Percentiles rank a stretch among this genome's conserved stretches.
phyloP scores from a whole-genome alignment of 441 rosid species.

The Corymbia calophylla region DNA sequence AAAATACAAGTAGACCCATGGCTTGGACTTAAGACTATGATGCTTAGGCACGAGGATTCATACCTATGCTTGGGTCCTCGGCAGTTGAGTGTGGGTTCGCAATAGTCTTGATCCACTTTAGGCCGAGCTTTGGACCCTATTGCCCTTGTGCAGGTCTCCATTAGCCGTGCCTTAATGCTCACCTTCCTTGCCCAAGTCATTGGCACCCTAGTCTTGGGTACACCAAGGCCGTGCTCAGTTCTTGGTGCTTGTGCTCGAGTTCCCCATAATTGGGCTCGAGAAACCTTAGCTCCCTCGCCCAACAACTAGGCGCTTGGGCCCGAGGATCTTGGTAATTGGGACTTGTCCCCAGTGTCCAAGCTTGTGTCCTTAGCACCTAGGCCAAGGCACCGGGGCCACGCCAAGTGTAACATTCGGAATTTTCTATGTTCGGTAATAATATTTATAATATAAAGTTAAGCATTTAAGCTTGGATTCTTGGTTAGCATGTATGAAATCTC shows the following conservation, averaged over 20 bases:
- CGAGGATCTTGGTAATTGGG: not conserved
- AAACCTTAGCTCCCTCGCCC: not conserved
- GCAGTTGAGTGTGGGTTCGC: rapidly evolving
- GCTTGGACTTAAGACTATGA: not conserved
- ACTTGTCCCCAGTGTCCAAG: not conserved
- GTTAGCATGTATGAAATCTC: not conserved
- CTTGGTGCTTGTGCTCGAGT: rapidly evolving
- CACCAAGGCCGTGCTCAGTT: not conserved
- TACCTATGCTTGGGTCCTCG: not conserved
- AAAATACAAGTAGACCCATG: not conserved
- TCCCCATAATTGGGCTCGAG: not conserved
- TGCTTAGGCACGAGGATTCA: not conserved
- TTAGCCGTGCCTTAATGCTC: not conserved
- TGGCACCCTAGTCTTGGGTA: not conserved
- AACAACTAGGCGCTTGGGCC: not conserved
- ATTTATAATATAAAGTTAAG: not conserved
- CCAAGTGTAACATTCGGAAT: not conserved
- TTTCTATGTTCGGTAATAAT: not conserved
- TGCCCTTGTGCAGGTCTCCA: not conserved
- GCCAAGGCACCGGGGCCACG: not conserved
- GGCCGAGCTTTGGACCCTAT: not conserved
- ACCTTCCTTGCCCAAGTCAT: not conserved
- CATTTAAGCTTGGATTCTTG: not conserved
- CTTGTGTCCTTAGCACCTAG: not conserved
- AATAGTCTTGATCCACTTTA: not conserved